Evolutionary conservation across 805 yeast genomes (phyloP), one percentile per base, ranked within the genome.

Genomic region (Yamadazyma ubonensis): DNA sequence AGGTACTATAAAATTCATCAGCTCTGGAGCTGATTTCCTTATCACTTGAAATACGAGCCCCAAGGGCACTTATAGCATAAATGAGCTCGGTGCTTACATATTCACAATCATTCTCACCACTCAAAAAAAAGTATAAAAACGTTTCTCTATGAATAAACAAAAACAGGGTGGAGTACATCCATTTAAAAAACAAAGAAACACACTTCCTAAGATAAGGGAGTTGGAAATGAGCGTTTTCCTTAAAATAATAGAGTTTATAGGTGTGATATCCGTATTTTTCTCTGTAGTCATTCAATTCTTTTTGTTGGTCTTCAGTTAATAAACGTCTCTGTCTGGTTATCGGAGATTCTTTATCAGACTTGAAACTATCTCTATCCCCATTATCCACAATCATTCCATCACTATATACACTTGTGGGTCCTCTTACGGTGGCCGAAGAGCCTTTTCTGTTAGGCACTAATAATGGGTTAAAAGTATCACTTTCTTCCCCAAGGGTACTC

Each of bases 101-200:
- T 19, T 46, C 49, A 29, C 44, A 43, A 8, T 44, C 43, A 17
- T 33, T 45, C 8, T 42, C 47, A 29, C 42, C 48, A 26, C 48
- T 50, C 18, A 42, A 35, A 20, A 48, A 45, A 32, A 44, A 48
- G 33, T 31, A 47, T 5, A 46, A 36, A 28, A 34, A 36, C 3
- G 44, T 41, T 22, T 43, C 47, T 33, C 47, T 36, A 20, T 43
- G 47, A 14, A 43, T 41, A 25, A 43, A 43, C 9, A 37, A 21
- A 23, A 40, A 40, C 15, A 33, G 33, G 15, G 44, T 34, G 7
- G 47, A 37, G 19, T 43, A 40, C 31, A 36, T 37, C 41, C 41
- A 40, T 34, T 40, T 41, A 29, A 40, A 43, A 22, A 43, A 43
- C 15, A 40, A 29, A 4, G 44, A 40, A n/a, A 41, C 23, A 29